Conservation (phyloP, 441 rosid genomes). For the Erodium moschatum region DNA sequence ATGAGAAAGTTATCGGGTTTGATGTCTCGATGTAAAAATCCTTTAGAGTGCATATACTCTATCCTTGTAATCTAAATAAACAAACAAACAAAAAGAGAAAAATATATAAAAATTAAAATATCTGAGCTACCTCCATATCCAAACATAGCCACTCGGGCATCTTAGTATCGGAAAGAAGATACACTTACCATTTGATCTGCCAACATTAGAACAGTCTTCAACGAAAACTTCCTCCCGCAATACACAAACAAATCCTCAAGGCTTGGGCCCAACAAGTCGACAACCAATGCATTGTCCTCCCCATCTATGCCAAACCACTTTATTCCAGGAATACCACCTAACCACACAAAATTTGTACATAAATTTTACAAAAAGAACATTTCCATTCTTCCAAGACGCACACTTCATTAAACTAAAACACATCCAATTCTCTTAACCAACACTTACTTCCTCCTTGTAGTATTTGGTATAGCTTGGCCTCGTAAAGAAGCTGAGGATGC, state of each 20-base stretch:
- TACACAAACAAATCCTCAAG: slow-evolving; percentile 55
- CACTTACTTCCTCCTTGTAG: slow-evolving; percentile 71
- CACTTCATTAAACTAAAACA: background rate
- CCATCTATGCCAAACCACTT: slow-evolving; percentile 54
- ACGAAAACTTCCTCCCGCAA: slow-evolving; percentile 50
- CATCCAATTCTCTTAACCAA: background rate
- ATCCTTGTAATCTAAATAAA: slow-evolving; percentile 62
- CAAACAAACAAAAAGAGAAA: background rate
- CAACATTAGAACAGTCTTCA: slow-evolving; percentile 53
- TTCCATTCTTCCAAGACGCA: background rate
- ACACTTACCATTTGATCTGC: slow-evolving; percentile 55
- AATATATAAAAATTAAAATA: background rate
- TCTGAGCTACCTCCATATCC: background rate
- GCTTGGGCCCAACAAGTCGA: slow-evolving; percentile 58
- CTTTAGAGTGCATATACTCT: slow-evolving; percentile 78
- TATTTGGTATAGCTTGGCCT: slow-evolving; percentile 63
- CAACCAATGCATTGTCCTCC: slow-evolving; percentile 41
- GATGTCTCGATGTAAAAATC: slow-evolving; percentile 83
- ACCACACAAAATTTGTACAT: background rate
- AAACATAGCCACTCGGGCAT: background rate
- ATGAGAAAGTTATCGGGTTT: slow-evolving; percentile 94
- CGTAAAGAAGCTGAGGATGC: slow-evolving; percentile 71
- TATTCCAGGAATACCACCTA: slow-evolving; percentile 45
- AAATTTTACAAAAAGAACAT: background rate
- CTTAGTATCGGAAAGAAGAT: background rate